phyloP scores from a whole-genome alignment of 148 eudicot genomes.

The Selenicereus undatus region DNA sequence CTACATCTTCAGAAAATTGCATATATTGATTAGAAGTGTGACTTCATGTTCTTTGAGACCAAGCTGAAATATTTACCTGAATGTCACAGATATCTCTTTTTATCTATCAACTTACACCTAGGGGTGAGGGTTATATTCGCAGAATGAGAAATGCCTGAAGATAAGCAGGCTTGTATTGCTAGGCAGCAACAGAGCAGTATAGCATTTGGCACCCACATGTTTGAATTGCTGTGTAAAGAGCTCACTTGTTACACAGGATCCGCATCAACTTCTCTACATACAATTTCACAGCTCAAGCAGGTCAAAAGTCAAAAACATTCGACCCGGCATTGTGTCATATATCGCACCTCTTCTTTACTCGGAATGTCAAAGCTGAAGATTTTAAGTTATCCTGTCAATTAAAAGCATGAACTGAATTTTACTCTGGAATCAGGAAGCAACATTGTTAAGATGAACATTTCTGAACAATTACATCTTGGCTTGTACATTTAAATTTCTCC shows the following conservation, averaged over 20 bases:
- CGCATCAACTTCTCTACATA: background rate
- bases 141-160: too few species aligned
- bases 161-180: background rate
- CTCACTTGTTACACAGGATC: background rate
- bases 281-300: background rate
- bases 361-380: slow-evolving; percentile 71
- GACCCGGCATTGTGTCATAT: slow-evolving; percentile 29
- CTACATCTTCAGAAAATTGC: too few species aligned
- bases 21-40: too few species aligned
- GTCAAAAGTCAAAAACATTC: too few species aligned
- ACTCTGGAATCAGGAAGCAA: slow-evolving; percentile 36
- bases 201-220: background rate
- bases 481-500: background rate
- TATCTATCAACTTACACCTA: background rate
- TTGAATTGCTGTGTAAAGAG: background rate
- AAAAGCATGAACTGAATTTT: slow-evolving; percentile 93
- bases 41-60: too few species aligned
- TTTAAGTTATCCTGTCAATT: slow-evolving; percentile 85
- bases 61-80: too few species aligned
- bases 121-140: background rate
- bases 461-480: background rate
- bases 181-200: background rate
- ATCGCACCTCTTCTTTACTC: slow-evolving; percentile 95
- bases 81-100: too few species aligned
- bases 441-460: background rate